Base-by-base conservation (phyloP, 805 yeast species). In the Candida hungchunana region DNA sequence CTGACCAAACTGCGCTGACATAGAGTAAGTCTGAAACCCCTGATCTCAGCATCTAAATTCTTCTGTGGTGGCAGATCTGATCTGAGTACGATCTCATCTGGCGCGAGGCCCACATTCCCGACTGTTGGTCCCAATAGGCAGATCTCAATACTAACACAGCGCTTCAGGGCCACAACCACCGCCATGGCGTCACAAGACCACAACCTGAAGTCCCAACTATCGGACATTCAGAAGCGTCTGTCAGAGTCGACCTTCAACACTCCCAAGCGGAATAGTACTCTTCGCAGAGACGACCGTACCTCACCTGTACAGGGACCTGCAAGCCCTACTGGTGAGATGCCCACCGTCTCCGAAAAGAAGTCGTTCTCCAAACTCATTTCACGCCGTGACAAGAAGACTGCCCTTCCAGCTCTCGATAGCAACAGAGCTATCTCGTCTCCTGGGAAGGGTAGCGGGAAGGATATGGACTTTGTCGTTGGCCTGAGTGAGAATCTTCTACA, bases 401-500 rank as follows among this genome's bases (percentile, higher is more conserved):
- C 58, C 1, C 31, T 54, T 4, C 59, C 59, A 6, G 51, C 38
- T 3, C 33, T 54, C 6, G 58, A 53, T 18, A 34, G 29, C 16
- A 39, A 46, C 14, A 48, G 39, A 29, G 39, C 56, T 2, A 39
- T 53, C 11, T 28, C 48, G 7, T 36, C 46, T 4, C 42, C 46
- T 4, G 21, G 40, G 2, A 53, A 48, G 39, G 47, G 43, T 12
- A 34, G 46, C n/a, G 76, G 77, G 15, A 76, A 76, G 45, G 84
- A 82, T 41, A 75, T 81, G 64, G 75, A 77, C 51, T 82, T 82
- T 52, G 77, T 82, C 12, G 82, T 82, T 39, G 86, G 83, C 4
- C 58, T 83, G 37, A 79, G 86, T 59, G 90, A 83, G 48, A 81
- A 80, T 39, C 61, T 83, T 43, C 66, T 83, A 13, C 62, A 71